Evolutionary conservation across 2,329 filamentous ascomycete species (phyloP).

Genomic region (Orbilia ellipsospora): DNA sequence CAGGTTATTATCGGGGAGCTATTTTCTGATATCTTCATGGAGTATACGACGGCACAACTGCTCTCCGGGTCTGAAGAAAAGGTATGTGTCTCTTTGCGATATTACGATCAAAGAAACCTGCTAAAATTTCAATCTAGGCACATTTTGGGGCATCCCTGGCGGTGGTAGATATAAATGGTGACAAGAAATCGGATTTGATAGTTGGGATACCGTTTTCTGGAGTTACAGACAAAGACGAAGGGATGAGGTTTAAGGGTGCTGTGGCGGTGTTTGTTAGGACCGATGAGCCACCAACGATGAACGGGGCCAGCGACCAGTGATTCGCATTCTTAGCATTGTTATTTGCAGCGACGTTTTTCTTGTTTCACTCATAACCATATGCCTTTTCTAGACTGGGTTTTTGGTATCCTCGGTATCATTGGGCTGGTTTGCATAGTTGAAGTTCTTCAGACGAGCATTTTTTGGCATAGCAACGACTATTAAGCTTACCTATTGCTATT

Average conservation of each 20-base stretch:
- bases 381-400: no score
- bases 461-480: no score
- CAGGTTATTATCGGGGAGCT: slow-evolving; percentile 2
- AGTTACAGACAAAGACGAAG: slow-evolving; percentile 50
- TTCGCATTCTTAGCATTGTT: slow-evolving; percentile 10
- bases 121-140: slow-evolving; percentile 14
- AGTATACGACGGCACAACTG: slow-evolving; percentile 34
- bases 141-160: slow-evolving; percentile 52
- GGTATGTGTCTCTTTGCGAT: slow-evolving; percentile 16
- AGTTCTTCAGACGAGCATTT: no score
- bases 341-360: not conserved
- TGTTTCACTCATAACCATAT: not conserved
- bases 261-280: slow-evolving; percentile 54
- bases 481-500: no score
- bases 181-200: slow-evolving; percentile 52
- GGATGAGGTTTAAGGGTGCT: slow-evolving; percentile 56
- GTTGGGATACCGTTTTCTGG: slow-evolving; percentile 57
- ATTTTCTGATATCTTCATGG: slow-evolving; percentile 5
- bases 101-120: not conserved
- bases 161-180: slow-evolving; percentile 38
- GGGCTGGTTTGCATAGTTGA: no score
- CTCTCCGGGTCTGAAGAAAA: slow-evolving; percentile 54
- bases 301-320: not conserved
- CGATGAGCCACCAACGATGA: slow-evolving; percentile 13
- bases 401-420: no score